Evolutionary conservation across 768 basidiomycete genomes (phyloP), one percentile per base, ranked within the genome.

Genomic region (Hygrophoropsis aurantiaca): DNA sequence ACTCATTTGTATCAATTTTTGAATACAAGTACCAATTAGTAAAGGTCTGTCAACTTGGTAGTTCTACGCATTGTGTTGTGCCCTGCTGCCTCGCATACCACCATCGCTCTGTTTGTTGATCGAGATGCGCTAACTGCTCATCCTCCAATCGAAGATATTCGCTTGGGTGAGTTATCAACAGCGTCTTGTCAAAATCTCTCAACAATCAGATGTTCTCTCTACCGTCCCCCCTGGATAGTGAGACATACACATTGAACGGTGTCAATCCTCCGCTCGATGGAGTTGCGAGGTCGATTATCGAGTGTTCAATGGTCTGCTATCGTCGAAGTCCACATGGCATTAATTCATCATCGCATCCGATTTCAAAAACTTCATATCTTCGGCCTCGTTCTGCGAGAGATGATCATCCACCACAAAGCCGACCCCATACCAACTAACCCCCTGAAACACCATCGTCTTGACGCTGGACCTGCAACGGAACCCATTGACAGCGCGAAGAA

Each of bases 171-270:
- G 2, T 42, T 11, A 24, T 51, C 42, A 68, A 56, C 13, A 64
- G 18, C 15, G 51, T 43, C 1, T 46, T 40, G n/a, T 68, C 55
- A 46, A 67, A 68, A 37, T 64, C 55, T 3, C 57, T 49, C 4
- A 69, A 50, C 4, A 70, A 43, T 7, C 62, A 44, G 7, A 70
- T 65, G 1, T 47, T 62, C 2, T 53, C 46, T 26, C 53, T 21
- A 13, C 66, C 67, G 0, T 40, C 47, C 41, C 66, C 64, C 11
- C 66, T 43, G 9, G 72, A 74, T 11, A 73, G 46, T 21, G 71
- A 67, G 8, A 73, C 67, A 44, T 73, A 71, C 11, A 64, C 37
- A 42, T 70, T 74, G 63, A 73, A 73, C 1, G 61, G 48, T 1
- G 54, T 62, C 16, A 72, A 55, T 1, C 24, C 38, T n/a, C 65